Evolutionary conservation across 495 filamentous ascomycete genomes (phyloP), one percentile per base, ranked within the genome.

Genomic region (Xylaria scruposa): DNA sequence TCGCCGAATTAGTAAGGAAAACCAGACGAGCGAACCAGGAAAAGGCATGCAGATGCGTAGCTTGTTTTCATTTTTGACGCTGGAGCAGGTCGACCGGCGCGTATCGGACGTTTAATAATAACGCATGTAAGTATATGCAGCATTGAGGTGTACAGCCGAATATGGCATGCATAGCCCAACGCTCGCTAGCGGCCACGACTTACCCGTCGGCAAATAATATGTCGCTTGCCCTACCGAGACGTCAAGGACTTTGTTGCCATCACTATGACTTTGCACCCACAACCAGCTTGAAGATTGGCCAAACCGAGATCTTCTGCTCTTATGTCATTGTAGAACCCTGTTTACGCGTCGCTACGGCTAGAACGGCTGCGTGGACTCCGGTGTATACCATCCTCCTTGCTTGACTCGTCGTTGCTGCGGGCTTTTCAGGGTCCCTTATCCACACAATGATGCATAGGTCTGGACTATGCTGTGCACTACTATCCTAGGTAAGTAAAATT

Each of bases 61-160:
- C 60, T 44, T 63, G 60, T 44, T 63, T 42, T 24, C n/a, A 13
- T 63, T 29, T 29, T 44, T 26, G 60, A 24, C 17, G 38, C 60
- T 63, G 60, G 12, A 51, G 26, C 24, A 49, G 19, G 24, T 26
- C 36, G 38, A 26, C 60, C 38, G 38, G 60, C 60, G 60, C 60
- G 62, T 31, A 65, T 44, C 60, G 62, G 62, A 65, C 42, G 62
- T 47, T 49, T 65, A 65, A 47, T 65, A 65, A 65, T 47, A 67
- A 46, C 53, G 53, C 56, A 69, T 44, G n/a, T 38, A 38, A 38
- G 36, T 61, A 56, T 59, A 68, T 59, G 56, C 53, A 69, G 36
- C 67, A 59, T 59, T 59, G n/a, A 69, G 66, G 47, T 69, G 56
- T 61, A 61, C 67, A 69, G 67, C 67, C 67, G 54, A 69, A 69